Base-by-base conservation (phyloP, 2,329 filamentous ascomycete genomes). In the Alternaria gaisen region DNA sequence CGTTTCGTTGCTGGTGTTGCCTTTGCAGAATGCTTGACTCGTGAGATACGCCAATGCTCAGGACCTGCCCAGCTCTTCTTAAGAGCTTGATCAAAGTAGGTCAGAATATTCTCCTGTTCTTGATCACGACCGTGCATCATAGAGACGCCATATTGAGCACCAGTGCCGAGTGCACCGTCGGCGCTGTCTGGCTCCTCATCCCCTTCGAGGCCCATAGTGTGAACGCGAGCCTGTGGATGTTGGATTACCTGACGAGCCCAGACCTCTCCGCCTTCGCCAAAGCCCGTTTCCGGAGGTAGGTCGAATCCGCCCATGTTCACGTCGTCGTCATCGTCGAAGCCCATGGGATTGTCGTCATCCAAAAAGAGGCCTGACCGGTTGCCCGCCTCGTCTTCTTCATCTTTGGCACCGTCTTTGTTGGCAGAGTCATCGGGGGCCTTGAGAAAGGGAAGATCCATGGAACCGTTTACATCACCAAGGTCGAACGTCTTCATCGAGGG, bases 51-150 rank as follows among this genome's bases (percentile, higher is more conserved):
- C 95, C 95, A 99, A 80, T 99, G 95, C 77, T 98, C 95, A n/a
- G 95, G 94, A 50, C 93, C 96, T 6, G 91, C 90, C 94, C 95
- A 99, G 73, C 97, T 97, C 85, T 97, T 98, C 76, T 95, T 92
- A 43, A 98, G 82, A 3, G 94, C 94, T 73, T 97, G 93, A 77
- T 99, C 95, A 75, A 99, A 99, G 81, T 98, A 99, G 74, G 92
- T 91, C n/a, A 99, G 85, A 59, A 99, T 97, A 72, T 97, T 94
- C 70, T 98, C 93, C 75, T 97, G 93, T 71, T 92, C 92, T 52
- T 85, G 84, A 56, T 88, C 88, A 53, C 87, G 85, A 16, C 84
- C 82, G 69, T 91, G 90, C 41, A 87, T 87, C 82, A 97, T 88
- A n/a, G 91, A 91, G 8, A 97, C 87, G 24, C 90, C 85, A 74